Evolutionary conservation across 495 filamentous ascomycete species (phyloP).

Genomic region (Aspergillus sclerotiicarbonarius): DNA sequence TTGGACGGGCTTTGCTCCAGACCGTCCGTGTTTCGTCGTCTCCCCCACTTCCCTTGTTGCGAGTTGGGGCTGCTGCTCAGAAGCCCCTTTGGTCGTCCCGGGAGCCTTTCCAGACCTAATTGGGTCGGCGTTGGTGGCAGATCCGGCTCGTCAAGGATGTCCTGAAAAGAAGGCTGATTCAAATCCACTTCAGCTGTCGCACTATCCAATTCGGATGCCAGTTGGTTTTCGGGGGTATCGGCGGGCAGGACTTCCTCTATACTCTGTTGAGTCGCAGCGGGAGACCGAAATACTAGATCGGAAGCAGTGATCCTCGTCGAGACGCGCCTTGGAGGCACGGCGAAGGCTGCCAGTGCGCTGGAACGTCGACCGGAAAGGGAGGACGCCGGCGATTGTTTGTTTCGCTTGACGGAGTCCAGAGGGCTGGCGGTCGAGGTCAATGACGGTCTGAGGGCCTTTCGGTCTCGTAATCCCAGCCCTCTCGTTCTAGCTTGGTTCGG

Average conservation of each 20-base stretch:
- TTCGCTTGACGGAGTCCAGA: conserved; percentile 20
- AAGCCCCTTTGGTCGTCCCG: conserved; percentile 33
- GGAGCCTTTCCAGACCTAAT: conserved; percentile 49
- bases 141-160: conserved; percentile 58
- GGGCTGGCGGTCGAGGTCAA: conserved; percentile 38
- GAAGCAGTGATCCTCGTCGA: conserved; percentile 41
- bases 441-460: conserved; percentile 39
- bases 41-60: conserved; percentile 30
- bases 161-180: conserved; percentile 32
- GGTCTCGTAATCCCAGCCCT: conserved; percentile 32
- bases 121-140: conserved; percentile 70
- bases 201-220: conserved; percentile 39
- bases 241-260: conserved; percentile 11
- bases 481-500: conserved; percentile 25
- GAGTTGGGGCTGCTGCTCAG: conserved; percentile 45
- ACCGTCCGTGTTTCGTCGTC: conserved; percentile 24
- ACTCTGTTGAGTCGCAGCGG: conserved; percentile 34
- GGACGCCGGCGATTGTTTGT: conserved; percentile 25
- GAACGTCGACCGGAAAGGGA: conserved; percentile 22
- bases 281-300: conserved; percentile 43
- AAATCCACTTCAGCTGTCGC: conserved; percentile 28
- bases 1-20: conserved; percentile 34
- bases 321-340: conserved; percentile 40
- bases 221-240: conserved; percentile 40
- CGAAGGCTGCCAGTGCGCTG: conserved; percentile 39